phyloP scores from a whole-genome alignment of 1,284 basidiomycete species.

The Microbotryomycetes sp. region DNA sequence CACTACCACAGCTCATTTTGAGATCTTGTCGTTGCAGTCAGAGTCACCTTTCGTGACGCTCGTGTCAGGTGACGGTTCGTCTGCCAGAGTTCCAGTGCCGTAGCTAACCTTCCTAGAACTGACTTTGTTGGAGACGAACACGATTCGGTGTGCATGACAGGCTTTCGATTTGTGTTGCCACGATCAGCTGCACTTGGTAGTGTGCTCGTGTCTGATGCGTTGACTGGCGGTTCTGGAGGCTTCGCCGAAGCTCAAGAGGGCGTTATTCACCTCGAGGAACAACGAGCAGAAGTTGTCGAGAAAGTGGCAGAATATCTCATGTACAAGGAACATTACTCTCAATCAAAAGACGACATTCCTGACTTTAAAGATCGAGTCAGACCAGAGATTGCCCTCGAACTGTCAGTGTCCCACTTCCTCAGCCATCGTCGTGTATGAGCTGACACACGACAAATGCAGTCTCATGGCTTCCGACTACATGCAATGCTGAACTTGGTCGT shows the following conservation, averaged over 20 bases:
- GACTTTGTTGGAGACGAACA: too few relatives aligned
- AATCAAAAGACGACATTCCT: conserved; percentile 59
- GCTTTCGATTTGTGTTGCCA: conserved; percentile 30
- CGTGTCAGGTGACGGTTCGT: conserved; percentile 23
- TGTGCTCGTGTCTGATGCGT: conserved; percentile 21
- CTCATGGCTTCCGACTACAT: neutral
- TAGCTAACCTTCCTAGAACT: too few relatives aligned
- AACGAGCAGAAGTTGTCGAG: conserved; percentile 63
- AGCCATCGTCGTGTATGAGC: neutral
- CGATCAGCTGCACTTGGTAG: conserved; percentile 23
- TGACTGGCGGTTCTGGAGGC: conserved; percentile 12
- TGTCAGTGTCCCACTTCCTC: conserved; percentile 51
- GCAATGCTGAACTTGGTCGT: neutral
- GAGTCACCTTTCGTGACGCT: conserved; percentile 21
- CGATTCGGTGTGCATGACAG: conserved; percentile 3
- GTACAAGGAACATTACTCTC: conserved; percentile 65
- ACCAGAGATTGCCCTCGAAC: conserved; percentile 70
- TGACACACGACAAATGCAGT: neutral
- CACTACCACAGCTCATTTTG: too few relatives aligned
- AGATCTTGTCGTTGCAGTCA: neutral
- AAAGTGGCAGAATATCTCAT: conserved; percentile 74
- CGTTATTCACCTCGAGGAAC: conserved; percentile 18
- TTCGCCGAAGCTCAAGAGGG: conserved; percentile 20
- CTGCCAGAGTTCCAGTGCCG: neutral
- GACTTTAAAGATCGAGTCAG: conserved; percentile 70